Conservation (phyloP, 1,139 yeast species). For the Suhomyces terraborum region DNA sequence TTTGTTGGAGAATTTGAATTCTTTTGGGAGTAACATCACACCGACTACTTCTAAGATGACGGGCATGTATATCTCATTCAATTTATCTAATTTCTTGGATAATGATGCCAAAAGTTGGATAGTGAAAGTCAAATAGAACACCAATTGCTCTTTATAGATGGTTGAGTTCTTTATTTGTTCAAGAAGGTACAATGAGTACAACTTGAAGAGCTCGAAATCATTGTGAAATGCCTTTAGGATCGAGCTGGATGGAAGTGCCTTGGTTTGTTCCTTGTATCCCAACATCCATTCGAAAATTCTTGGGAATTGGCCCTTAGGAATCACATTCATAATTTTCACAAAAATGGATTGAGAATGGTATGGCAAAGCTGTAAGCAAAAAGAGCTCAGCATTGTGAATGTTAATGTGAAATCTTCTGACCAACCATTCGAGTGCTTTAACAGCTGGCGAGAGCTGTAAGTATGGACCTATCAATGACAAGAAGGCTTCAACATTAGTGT, state of each 20-base stretch:
- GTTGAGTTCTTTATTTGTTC: conserved; percentile 56
- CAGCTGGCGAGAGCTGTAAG: conserved; percentile 71
- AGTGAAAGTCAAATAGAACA: conserved; percentile 77
- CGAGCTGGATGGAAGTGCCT: conserved; percentile 67
- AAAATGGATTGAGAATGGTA: conserved; percentile 75
- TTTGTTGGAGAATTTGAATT: conserved; percentile 28
- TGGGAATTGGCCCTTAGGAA: conserved; percentile 67
- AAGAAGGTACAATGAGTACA: conserved; percentile 62
- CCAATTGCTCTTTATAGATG: conserved; percentile 69
- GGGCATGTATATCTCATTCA: conserved; percentile 48
- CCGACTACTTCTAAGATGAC: conserved; percentile 60
- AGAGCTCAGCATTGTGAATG: conserved; percentile 71
- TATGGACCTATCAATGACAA: conserved; percentile 73
- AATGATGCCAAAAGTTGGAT: conserved; percentile 56
- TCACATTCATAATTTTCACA: conserved; percentile 68
- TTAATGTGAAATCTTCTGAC: conserved; percentile 90
- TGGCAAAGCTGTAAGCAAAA: conserved; percentile 73
- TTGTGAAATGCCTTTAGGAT: conserved; percentile 69
- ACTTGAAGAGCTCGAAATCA: conserved; percentile 66
- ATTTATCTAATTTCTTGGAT: conserved; percentile 30
- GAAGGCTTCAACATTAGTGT: conserved; percentile 73
- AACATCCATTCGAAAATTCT: conserved; percentile 71
- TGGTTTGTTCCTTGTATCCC: conserved; percentile 65
- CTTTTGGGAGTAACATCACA: conserved; percentile 42
- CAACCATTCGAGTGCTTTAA: conserved; percentile 92